Evolutionary conservation across 2,329 filamentous ascomycete species (phyloP), one percentile per base, ranked within the genome.

Genomic region (Calonectria naviculata): DNA sequence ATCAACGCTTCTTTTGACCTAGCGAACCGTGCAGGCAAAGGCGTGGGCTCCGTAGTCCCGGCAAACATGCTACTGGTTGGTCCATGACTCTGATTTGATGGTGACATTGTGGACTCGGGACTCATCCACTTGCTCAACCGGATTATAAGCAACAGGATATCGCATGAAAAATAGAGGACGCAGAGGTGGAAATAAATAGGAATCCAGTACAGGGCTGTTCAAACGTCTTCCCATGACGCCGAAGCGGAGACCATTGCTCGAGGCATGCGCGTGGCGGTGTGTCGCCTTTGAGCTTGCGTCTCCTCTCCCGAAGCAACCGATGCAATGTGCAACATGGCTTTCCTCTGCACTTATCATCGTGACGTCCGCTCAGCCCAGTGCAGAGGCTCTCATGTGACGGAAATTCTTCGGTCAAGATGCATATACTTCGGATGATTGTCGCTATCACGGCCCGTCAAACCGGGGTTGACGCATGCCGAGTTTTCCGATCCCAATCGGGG

Each of bases 21-120:
- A 13, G 83, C 82, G 65, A 86, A 87, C 4, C 84, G 82, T 54
- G 76, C 69, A 17, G 85, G 83, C 3, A 87, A 80, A 54, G 82
- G 81, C 19, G 80, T 76, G 31, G 82, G 76, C 38, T 77, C 74
- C 52, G 76, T 78, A 19, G 69, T 75, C 60, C 75, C 70, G 52
- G 76, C 76, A 66, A 78, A 78, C 76, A 78, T 78, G 41, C 76
- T 78, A 64, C 72, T 77, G 36, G 76, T 77, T 7, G 75, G 75
- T 15, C 75, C 76, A 74, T 76, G 76, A 15, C 42, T 67, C 44
- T 73, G 73, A 28, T 67, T 67, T 24, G 71, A 71, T 31, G 71
- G 68, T 21, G 65, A 73, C 74, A 78, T 78, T 46, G 56, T 52
- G 54, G 29, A 28, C 28, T 42, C n/a, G 5, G 42, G n/a, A 47